These are phyloP conservation scores for Millerozyma miso DNA, from an alignment of 805 yeast species.

Conservation along the genomic window DNA sequence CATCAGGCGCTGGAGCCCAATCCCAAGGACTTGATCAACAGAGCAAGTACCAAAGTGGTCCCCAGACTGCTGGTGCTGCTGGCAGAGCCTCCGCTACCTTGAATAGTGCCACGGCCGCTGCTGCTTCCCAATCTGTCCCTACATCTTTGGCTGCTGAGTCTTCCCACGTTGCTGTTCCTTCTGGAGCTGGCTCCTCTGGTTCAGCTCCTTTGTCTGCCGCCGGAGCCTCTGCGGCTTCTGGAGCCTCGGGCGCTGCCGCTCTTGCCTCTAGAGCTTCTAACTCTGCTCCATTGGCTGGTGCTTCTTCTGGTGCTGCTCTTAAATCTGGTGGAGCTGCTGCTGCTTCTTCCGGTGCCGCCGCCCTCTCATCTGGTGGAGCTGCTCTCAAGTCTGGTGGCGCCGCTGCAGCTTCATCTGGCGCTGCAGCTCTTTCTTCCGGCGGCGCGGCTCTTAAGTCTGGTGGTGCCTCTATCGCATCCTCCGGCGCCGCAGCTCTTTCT, in stretches of 20 bases:
- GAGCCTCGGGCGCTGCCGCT: conserved; percentile 10
- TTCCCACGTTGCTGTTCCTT: conserved; percentile 10
- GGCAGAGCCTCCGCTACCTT: conserved; percentile 12
- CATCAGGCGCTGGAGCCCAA: conserved; percentile 5
- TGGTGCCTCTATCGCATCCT: conserved; percentile 10
- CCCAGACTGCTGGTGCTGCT: conserved; percentile 9
- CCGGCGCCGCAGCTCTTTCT: conserved; percentile 12
- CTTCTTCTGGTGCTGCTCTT: conserved; percentile 12
- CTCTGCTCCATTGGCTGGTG: conserved; percentile 5
- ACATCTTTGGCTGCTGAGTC: conserved; percentile 7
- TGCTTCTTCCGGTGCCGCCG: conserved; percentile 7
- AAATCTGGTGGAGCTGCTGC: conserved; percentile 10
- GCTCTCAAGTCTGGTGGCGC: conserved; percentile 9
- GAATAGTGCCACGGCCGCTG: conserved; percentile 5
- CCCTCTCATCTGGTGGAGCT: conserved; percentile 7
- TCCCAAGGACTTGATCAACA: neutral
- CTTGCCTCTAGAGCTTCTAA: conserved; percentile 7
- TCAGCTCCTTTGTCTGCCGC: conserved; percentile 6
- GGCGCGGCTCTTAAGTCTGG: conserved; percentile 10
- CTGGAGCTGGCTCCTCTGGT: conserved; percentile 9
- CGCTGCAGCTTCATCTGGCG: conserved; percentile 9
- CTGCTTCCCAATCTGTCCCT: neutral
- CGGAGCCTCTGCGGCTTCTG: conserved; percentile 11
- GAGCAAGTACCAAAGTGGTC: neutral
- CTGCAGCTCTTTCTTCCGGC: conserved; percentile 10